Evolutionary conservation across 345 rosid species (phyloP).

Genomic region (Melaleuca alternifolia): DNA sequence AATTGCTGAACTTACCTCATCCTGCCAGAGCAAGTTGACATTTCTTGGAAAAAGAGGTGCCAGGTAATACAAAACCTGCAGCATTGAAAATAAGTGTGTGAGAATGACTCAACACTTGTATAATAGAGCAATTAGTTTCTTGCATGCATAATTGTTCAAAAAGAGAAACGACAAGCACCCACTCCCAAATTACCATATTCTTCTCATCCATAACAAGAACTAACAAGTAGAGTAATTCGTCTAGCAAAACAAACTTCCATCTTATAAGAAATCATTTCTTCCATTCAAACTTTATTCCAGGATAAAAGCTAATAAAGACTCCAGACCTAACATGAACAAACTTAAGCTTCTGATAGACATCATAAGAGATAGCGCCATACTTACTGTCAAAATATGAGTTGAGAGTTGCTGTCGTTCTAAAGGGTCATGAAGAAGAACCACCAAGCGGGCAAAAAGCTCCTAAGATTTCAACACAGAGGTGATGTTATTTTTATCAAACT

Average conservation of each 20-base stretch:
- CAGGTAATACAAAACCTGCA: slow-evolving; percentile 83
- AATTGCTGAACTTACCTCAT: slow-evolving; percentile 53
- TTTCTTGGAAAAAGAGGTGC: slow-evolving; percentile 91
- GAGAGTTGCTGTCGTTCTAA: slow-evolving; percentile 80
- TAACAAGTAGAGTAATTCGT: neutral
- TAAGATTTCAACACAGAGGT: slow-evolving; percentile 16
- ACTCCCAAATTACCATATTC: neutral
- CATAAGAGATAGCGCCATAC: slow-evolving; percentile 2
- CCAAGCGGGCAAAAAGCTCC: slow-evolving; percentile 91
- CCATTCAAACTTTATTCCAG: neutral
- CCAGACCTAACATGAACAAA: neutral
- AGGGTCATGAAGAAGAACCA: slow-evolving; percentile 96
- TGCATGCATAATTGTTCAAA: neutral
- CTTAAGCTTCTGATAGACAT: neutral
- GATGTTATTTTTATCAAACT: neutral
- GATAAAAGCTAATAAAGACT: neutral
- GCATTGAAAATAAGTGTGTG: neutral
- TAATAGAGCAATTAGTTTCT: neutral
- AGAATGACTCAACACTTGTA: neutral
- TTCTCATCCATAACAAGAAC: neutral
- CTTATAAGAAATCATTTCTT: neutral
- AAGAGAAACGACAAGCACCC: neutral
- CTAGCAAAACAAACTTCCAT: neutral
- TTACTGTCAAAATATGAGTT: slow-evolving; percentile 81
- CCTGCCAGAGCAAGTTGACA: slow-evolving; percentile 89